Base-by-base conservation (phyloP, 2,329 filamentous ascomycete genomes). In the Talaromyces verruculosus region DNA sequence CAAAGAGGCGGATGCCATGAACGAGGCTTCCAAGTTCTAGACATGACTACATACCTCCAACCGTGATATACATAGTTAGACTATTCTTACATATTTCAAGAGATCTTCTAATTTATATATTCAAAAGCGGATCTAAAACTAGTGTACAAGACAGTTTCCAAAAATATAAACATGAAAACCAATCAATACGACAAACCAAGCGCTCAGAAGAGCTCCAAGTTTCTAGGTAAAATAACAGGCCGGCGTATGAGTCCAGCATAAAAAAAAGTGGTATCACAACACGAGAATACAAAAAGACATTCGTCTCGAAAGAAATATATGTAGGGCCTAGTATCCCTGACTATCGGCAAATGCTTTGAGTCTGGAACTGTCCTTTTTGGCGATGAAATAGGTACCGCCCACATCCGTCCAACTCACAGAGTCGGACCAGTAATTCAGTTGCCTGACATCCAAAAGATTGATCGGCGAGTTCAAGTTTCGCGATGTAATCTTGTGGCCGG, bases 351-450 rank as follows among this genome's bases (percentile, higher is more conserved):
- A 87, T 4, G 76, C 75, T 69, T 82, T 79, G 72, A 85, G 74
- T 70, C 84, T 84, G 35, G 80, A 81, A 67, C 81, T 81, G 72
- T 92, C 92, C 78, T 92, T 91, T 13, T 87, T 93, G 65, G 94
- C 93, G 74, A 98, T 91, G 75, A 91, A 98, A 79, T 95, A 99
- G 65, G 88, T 87, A 33, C 94, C 94, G 30, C 89, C 89, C 61
- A 89, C 87, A 70, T 91, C 90, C 15, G 91, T 94, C 95, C 95
- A 99, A 79, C 93, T 97, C 69, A 99, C 95, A 68, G 84, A 85
- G 53, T 84, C 82, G 15, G 84, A 87, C 71, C 84, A 90, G 75
- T 91, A 95, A 66, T 88, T 83, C 72, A 89, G 88, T 47, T 89
- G 83, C 75, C 91, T 85, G 68, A 95, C 92, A 43, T 91, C 87